Evolutionary conservation across 2,329 filamentous ascomycete genomes (phyloP).

Genomic region (Rhytidhysteron rufulum): DNA sequence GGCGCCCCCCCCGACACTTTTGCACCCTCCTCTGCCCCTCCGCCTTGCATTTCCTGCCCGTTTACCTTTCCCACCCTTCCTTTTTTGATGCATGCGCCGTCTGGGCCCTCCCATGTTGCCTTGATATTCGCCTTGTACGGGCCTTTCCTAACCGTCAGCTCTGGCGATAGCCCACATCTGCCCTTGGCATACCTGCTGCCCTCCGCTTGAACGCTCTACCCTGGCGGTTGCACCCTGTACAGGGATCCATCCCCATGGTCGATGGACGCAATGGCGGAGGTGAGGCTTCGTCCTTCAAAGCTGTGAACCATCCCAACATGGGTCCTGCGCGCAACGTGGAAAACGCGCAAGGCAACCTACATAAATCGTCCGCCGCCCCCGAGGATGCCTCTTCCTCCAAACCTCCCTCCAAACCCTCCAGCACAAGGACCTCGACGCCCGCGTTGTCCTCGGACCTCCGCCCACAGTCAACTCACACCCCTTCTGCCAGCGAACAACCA

Average conservation of each 20-base stretch:
- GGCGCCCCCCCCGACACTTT: conserved; percentile 15
- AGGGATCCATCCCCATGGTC: conserved; percentile 27
- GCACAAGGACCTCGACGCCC: conserved; percentile 31
- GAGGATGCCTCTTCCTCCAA: conserved; percentile 27
- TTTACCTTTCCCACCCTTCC: conserved; percentile 13
- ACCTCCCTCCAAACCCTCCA: conserved; percentile 30
- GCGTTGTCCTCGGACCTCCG: conserved; percentile 23
- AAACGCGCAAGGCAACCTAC: conserved; percentile 22
- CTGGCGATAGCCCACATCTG: conserved; percentile 22
- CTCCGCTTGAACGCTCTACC: conserved; percentile 13
- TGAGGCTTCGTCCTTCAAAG: conserved; percentile 26
- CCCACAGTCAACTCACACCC: conserved; percentile 21
- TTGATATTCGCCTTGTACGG: conserved; percentile 32
- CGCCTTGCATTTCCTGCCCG: conserved; percentile 10
- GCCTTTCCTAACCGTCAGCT: conserved; percentile 21
- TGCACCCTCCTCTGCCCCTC: conserved; percentile 11
- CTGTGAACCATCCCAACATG: conserved; percentile 25
- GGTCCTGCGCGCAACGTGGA: conserved; percentile 25
- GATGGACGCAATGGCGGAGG: conserved; percentile 34
- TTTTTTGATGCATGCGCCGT: conserved; percentile 31
- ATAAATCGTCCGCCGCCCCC: conserved; percentile 13
- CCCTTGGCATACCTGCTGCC: conserved; percentile 17
- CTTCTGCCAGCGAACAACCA: conserved; percentile 21
- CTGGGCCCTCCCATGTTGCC: conserved; percentile 29
- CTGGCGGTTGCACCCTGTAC: conserved; percentile 14